phyloP scores from a whole-genome alignment of 2,329 filamentous ascomycete genomes.

The Penicillium sp. region DNA sequence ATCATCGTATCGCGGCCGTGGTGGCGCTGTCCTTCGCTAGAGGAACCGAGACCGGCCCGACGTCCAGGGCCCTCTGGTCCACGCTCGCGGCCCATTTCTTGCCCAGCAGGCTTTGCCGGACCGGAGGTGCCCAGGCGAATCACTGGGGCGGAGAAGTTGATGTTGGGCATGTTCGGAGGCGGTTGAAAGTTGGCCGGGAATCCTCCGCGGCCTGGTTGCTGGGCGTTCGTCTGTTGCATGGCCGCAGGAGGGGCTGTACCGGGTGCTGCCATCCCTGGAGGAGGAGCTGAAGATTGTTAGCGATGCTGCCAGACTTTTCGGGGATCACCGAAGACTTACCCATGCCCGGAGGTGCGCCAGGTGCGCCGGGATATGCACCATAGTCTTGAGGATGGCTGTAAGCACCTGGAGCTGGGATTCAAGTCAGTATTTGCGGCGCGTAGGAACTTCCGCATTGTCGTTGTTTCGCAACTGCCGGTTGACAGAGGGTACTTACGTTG shows the following conservation, averaged over 20 bases:
- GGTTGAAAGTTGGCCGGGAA: conserved; percentile 84
- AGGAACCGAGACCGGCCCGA: conserved; percentile 60
- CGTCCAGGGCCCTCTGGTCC: conserved; percentile 46
- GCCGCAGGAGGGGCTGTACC: conserved; percentile 77
- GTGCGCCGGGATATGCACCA: conserved; percentile 67
- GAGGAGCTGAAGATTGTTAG: conserved; percentile 57
- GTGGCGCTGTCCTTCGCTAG: conserved; percentile 66
- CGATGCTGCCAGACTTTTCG: conserved; percentile 51
- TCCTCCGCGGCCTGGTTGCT: conserved; percentile 75
- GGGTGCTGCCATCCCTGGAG: conserved; percentile 76
- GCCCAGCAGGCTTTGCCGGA: conserved; percentile 59
- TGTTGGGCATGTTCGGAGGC: conserved; percentile 89
- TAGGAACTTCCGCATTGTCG: neutral
- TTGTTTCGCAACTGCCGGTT: neutral
- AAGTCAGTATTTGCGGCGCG: conserved; percentile 12
- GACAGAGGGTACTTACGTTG: conserved; percentile 35
- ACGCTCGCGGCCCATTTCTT: conserved; percentile 47
- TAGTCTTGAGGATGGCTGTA: conserved; percentile 77
- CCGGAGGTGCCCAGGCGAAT: conserved; percentile 84
- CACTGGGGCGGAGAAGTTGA: conserved; percentile 96
- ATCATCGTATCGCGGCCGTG: conserved; percentile 68
- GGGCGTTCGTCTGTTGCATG: conserved; percentile 70
- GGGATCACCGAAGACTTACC: neutral
- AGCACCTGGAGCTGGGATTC: conserved; percentile 43
- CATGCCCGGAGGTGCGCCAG: conserved; percentile 47